phyloP scores from a whole-genome alignment of 257 asterid genomes.

The Solanum bulbocastanum region DNA sequence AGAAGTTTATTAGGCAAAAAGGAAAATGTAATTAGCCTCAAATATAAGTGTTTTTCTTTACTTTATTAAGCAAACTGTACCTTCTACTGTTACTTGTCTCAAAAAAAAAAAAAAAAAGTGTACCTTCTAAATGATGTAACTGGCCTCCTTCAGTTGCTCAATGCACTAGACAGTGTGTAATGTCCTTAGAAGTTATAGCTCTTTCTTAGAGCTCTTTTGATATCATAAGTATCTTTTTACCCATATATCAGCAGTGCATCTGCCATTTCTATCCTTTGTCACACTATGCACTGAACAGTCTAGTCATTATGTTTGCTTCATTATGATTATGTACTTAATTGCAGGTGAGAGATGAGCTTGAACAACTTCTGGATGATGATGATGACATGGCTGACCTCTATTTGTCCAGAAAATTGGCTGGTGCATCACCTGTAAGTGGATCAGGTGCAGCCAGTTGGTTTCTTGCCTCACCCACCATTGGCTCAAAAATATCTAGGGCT shows the following conservation, averaged over 20 bases:
- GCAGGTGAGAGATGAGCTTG: conserved; percentile 95
- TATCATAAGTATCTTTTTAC: background rate
- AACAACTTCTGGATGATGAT: conserved; percentile 93
- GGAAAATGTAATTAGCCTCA: background rate
- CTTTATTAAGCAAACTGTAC: background rate
- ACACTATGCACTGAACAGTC: background rate
- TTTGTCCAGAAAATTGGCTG: conserved; percentile 68
- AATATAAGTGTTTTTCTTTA: background rate
- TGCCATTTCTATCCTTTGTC: background rate
- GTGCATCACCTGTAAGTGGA: conserved; percentile 70
- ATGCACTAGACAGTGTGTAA: background rate
- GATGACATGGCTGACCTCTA: conserved; percentile 98
- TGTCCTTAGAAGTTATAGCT: background rate
- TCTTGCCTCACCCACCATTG: conserved; percentile 71
- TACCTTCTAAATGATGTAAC: background rate
- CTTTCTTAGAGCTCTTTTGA: background rate
- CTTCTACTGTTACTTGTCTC: background rate
- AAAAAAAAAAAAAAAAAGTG: background rate
- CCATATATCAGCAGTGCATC: background rate
- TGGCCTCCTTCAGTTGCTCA: background rate
- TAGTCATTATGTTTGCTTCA: background rate
- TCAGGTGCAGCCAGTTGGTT: conserved; percentile 72
- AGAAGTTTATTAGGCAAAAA: background rate
- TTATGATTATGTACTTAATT: conserved; percentile 4
- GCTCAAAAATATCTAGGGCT: conserved; percentile 80